phyloP scores from a whole-genome alignment of 495 filamentous ascomycete species.

The Lentithecium fluviatile region DNA sequence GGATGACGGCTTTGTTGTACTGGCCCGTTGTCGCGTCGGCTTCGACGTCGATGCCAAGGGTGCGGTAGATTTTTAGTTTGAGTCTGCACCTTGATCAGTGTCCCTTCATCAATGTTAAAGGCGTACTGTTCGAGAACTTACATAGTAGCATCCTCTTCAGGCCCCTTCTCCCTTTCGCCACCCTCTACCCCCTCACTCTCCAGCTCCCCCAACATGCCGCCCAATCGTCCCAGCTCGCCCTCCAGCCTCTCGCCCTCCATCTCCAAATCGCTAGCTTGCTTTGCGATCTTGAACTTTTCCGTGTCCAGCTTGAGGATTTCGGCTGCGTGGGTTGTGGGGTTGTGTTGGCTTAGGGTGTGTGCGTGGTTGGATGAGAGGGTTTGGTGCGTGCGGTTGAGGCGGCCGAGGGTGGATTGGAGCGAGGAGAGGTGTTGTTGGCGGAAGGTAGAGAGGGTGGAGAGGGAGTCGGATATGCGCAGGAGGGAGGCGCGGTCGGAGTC shows the following conservation, averaged over 20 bases:
- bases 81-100: constrained; percentile 49
- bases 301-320: constrained; percentile 83
- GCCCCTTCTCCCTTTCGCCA: constrained; percentile 55
- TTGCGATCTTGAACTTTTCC: constrained; percentile 91
- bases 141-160: constrained; percentile 53
- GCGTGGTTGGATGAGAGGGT: constrained; percentile 67
- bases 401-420: constrained; percentile 65
- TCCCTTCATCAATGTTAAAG: not conserved
- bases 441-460: constrained; percentile 72
- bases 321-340: constrained; percentile 70
- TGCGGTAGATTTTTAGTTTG: constrained; percentile 86
- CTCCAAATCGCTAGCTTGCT: constrained; percentile 81
- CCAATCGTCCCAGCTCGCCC: constrained; percentile 73
- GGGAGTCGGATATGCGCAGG: constrained; percentile 79
- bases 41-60: constrained; percentile 86
- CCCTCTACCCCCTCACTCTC: constrained; percentile 76
- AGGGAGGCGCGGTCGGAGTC: constrained; percentile 80
- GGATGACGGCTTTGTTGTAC: constrained; percentile 81
- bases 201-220: constrained; percentile 71
- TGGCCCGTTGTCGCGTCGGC: constrained; percentile 71
- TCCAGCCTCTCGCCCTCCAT: constrained; percentile 87
- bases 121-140: constrained; percentile 27
- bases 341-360: constrained; percentile 68
- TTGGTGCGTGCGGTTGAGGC: constrained; percentile 68
- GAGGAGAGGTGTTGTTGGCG: constrained; percentile 74